Evolutionary conservation across 176 grass and related monocot genomes (phyloP).

Genomic region (Canna indica): DNA sequence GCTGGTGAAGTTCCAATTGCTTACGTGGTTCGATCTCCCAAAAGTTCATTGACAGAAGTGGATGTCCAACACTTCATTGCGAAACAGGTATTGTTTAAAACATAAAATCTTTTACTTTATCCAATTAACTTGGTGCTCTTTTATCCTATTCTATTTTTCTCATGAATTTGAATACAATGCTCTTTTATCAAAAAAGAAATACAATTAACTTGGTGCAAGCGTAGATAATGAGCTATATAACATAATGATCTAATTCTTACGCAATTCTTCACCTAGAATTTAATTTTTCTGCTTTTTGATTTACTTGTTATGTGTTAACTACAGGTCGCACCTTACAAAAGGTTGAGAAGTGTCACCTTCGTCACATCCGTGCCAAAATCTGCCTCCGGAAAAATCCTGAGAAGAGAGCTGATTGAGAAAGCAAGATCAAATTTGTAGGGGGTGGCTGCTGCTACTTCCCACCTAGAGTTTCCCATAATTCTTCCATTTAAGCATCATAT

Average conservation of each 20-base stretch:
- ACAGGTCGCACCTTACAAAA: constrained; percentile 76
- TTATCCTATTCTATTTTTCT: no score
- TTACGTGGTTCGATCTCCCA: constrained; percentile 57
- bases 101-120: not conserved
- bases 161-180: no score
- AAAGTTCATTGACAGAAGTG: constrained; percentile 57
- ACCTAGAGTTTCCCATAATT: no score
- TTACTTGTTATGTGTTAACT: constrained; percentile 20
- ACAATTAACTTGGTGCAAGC: no score
- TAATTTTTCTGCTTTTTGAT: not conserved
- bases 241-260: not conserved
- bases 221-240: not conserved
- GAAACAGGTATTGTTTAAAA: constrained; percentile 38
- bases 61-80: constrained; percentile 74
- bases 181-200: no score
- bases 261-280: no score
- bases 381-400: constrained; percentile 63
- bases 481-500: no score
- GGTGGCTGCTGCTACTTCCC: no score
- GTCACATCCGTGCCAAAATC: constrained; percentile 70
- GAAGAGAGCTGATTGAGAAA: constrained; percentile 68
- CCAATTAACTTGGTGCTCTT: not conserved
- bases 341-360: constrained; percentile 64
- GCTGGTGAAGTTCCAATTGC: constrained; percentile 92
- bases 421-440: constrained; percentile 66